A percentile compares a stretch with the other conserved stretches of the same genome.
phyloP scores from a whole-genome alignment of 2,329 filamentous ascomycete genomes.

The Botrytis medusae region DNA sequence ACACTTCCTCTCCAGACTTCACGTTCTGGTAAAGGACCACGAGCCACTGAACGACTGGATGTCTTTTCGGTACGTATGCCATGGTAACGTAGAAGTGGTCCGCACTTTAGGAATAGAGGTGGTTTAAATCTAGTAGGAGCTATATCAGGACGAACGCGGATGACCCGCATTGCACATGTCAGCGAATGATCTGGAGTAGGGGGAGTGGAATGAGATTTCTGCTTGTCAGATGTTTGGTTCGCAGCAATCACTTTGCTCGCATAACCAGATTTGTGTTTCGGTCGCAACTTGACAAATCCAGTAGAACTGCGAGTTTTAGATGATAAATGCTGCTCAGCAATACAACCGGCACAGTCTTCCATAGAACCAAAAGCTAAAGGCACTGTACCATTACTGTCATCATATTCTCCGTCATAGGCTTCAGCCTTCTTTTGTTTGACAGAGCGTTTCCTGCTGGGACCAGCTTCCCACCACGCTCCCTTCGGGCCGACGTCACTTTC shows the following conservation, averaged over 20 bases:
- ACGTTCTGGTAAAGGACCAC: constrained; percentile 50
- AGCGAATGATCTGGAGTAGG: constrained; percentile 36
- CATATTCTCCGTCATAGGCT: constrained; percentile 66
- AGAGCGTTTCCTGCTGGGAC: constrained; percentile 44
- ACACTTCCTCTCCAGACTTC: constrained; percentile 92
- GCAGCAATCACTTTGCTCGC: constrained; percentile 21
- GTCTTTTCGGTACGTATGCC: constrained; percentile 68
- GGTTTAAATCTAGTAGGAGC: constrained; percentile 75
- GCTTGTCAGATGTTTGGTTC: constrained; percentile 13
- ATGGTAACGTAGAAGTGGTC: constrained; percentile 85
- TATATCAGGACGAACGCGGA: constrained; percentile 40
- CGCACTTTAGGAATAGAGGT: constrained; percentile 81
- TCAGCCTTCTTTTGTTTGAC: constrained; percentile 51
- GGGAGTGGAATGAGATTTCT: constrained; percentile 5
- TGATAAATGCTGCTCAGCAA: constrained; percentile 23
- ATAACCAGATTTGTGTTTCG: constrained; percentile 22
- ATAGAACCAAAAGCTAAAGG: constrained; percentile 25
- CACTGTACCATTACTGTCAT: constrained; percentile 57
- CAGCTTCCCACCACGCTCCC: constrained; percentile 75
- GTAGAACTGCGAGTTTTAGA: background rate
- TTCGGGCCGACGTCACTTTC: constrained; percentile 49
- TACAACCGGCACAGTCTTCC: constrained; percentile 27
- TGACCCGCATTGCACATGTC: constrained; percentile 41
- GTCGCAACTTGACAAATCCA: constrained; percentile 19
- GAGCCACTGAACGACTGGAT: constrained; percentile 41